phyloP scores from a whole-genome alignment of 2,329 filamentous ascomycete genomes.

The Shiraia bambusicola region DNA sequence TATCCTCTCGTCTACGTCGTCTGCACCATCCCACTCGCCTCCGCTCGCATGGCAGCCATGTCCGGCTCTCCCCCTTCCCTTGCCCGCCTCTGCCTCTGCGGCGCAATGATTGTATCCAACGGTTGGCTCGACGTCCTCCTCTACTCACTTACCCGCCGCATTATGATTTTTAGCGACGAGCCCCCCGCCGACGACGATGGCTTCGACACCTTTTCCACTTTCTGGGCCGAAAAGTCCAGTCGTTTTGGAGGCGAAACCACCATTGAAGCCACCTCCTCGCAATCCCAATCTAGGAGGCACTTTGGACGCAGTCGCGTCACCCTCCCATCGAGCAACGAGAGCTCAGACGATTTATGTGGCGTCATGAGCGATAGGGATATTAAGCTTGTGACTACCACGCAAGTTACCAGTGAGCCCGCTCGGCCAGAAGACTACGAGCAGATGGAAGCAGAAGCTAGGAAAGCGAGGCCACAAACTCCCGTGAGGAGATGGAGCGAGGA shows the following conservation, averaged over 20 bases:
- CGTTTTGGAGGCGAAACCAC: slow-evolving; percentile 51
- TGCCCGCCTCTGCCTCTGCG: slow-evolving; percentile 54
- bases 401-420: slow-evolving; percentile 37
- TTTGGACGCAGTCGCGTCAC: slow-evolving; percentile 20
- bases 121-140: slow-evolving; percentile 61
- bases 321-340: slow-evolving; percentile 21
- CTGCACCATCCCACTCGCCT: slow-evolving; percentile 67
- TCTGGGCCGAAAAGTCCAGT: slow-evolving; percentile 34
- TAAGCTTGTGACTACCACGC: slow-evolving; percentile 39
- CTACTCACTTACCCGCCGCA: slow-evolving; percentile 59
- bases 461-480: slow-evolving; percentile 28
- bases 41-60: slow-evolving; percentile 65
- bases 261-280: slow-evolving; percentile 36
- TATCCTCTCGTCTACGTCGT: slow-evolving; percentile 70
- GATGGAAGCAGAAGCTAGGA: slow-evolving; percentile 31
- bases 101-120: slow-evolving; percentile 59
- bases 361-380: slow-evolving; percentile 28
- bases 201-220: slow-evolving; percentile 40
- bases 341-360: slow-evolving; percentile 29
- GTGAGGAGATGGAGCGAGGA: slow-evolving; percentile 39
- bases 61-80: slow-evolving; percentile 50
- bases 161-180: slow-evolving; percentile 56
- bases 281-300: slow-evolving; percentile 4
- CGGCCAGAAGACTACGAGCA: slow-evolving; percentile 37
- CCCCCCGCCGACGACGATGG: slow-evolving; percentile 40